Conservation (phyloP, 371 early-diverging fungal genomes). For the Mucor indicus region DNA sequence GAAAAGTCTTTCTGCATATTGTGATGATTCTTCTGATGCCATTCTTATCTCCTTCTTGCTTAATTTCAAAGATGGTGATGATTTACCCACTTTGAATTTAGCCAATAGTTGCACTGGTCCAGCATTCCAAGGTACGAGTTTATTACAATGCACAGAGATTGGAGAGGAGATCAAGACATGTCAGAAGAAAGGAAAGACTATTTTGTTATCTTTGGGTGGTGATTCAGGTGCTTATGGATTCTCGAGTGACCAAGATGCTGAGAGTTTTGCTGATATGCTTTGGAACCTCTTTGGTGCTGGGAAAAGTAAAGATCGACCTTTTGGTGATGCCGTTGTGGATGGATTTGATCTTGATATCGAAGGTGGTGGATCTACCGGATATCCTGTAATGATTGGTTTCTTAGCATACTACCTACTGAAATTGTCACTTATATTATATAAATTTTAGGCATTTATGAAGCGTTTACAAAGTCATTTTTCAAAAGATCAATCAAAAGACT, state of each 20-base stretch:
- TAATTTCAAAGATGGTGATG: conserved; percentile 46
- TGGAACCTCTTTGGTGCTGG: conserved; percentile 65
- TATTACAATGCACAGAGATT: conserved; percentile 57
- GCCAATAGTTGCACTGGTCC: conserved; percentile 55
- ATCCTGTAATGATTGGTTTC: conserved; percentile 23
- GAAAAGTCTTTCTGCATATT: conserved; percentile 55
- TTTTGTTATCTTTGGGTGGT: conserved; percentile 70
- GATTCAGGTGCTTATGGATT: conserved; percentile 63
- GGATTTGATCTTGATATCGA: conserved; percentile 76
- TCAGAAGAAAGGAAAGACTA: conserved; percentile 58
- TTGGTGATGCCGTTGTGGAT: conserved; percentile 60
- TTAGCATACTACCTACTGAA: neutral
- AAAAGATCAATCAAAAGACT: conserved; percentile 22
- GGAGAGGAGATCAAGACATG: conserved; percentile 65
- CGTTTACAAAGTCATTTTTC: conserved; percentile 44
- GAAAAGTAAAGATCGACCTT: conserved; percentile 49
- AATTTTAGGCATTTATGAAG: conserved; percentile 13
- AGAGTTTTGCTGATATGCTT: conserved; percentile 54
- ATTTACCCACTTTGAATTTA: conserved; percentile 53
- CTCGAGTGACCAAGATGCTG: conserved; percentile 40
- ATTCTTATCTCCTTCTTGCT: conserved; percentile 58
- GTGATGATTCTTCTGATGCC: conserved; percentile 50
- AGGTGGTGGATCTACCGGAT: conserved; percentile 53
- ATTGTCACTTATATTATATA: neutral
- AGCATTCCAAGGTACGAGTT: conserved; percentile 46